Evolutionary conservation across 345 rosid genomes (phyloP), one percentile per base, ranked within the genome.

Genomic region (Litchi chinensis): DNA sequence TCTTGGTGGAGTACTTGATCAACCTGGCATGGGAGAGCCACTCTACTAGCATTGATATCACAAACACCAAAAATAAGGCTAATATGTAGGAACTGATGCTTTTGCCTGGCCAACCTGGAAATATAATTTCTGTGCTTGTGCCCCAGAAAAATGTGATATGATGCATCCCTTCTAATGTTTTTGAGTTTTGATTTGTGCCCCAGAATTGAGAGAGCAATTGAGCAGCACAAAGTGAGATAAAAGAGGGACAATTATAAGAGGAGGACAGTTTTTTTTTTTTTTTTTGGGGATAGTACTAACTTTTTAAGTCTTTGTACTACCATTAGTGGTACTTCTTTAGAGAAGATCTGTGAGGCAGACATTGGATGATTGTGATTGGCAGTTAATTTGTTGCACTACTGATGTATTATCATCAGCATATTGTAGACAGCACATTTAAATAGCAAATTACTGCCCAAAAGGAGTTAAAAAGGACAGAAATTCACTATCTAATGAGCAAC

Each of bases 31-130:
- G 83, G 11, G 86, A 85, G 22, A 84, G 73, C 84, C 89, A 79
- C 82, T 88, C 89, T 8, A 83, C 81, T 62, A 77, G 9, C 48
- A 86, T 4, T 22, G 87, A 80, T 18, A 82, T 65, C 8, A 48
- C n/a, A 64, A 86, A 88, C 71, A 88, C 88, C 7, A 76, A n/a
- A 22, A 73, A 8, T 26, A 88, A 76, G 50, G 83, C 74, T 15
- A 84, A 19, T 16, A 64, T 40, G 75, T 86, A 86, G 37, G 60
- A 28, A 5, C 11, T 12, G 21, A 74, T 43, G 59, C 65, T 52
- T 32, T 24, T 9, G 15, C 87, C 85, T 4, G 86, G 82, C 88
- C 89, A 86, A 10, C 77, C 81, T 6, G 77, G 52, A 79, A 88
- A 77, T 39, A 84, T 32, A 46, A 84, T 75, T 12, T 68, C 79